Evolutionary conservation across 2,329 filamentous ascomycete genomes (phyloP).

Genomic region (Ceratocystis huliohia): DNA sequence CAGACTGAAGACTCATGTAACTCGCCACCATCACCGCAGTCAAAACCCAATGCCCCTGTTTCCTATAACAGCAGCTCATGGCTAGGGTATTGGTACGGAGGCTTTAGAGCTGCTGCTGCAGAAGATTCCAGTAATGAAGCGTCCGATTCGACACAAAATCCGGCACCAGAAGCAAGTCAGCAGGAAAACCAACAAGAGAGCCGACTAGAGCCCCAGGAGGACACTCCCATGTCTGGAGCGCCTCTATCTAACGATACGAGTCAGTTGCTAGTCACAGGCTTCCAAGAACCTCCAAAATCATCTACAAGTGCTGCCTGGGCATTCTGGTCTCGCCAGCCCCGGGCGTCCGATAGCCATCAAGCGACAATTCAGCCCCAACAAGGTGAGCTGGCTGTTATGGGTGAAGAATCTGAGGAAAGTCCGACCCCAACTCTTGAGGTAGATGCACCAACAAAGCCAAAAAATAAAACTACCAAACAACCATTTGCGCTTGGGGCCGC

Average conservation of each 20-base stretch:
- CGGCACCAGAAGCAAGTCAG: background rate
- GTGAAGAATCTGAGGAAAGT: slow-evolving; percentile 44
- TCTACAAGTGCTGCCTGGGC: slow-evolving; percentile 58
- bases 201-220: background rate
- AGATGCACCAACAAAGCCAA: background rate
- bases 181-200: background rate
- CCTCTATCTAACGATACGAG: background rate
- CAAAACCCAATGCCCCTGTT: background rate
- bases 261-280: background rate
- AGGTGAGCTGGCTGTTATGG: slow-evolving; percentile 45
- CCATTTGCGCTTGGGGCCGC: background rate
- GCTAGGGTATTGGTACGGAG: background rate
- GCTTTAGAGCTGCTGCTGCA: background rate
- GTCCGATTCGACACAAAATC: background rate
- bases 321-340: slow-evolving; percentile 58
- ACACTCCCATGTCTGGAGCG: background rate
- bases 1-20: background rate
- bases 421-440: slow-evolving; percentile 32
- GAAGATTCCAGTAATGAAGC: background rate
- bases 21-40: background rate
- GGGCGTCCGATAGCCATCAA: slow-evolving; percentile 22
- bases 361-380: slow-evolving; percentile 25
- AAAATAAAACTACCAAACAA: background rate
- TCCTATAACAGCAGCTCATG: background rate
- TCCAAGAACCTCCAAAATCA: background rate